Conservation (phyloP, 495 filamentous ascomycete species). For the Symbiotaphrina buchneri region DNA sequence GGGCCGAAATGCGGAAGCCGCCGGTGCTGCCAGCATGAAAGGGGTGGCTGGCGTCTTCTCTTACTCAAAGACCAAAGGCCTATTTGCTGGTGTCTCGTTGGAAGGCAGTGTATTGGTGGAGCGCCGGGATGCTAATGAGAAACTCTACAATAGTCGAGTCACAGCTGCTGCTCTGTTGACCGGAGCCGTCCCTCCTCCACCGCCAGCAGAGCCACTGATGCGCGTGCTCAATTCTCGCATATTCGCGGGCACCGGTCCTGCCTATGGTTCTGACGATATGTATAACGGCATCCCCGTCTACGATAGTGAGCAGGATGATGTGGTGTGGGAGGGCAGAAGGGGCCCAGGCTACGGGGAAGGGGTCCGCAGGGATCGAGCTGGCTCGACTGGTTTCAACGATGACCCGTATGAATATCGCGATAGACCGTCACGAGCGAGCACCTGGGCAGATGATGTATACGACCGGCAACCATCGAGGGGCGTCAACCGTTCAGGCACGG, state of each 20-base stretch:
- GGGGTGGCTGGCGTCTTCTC: conserved; percentile 85
- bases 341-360: conserved; percentile 64
- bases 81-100: conserved; percentile 87
- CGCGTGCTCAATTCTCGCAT: conserved; percentile 60
- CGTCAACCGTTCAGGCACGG: conserved; percentile 24
- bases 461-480: conserved; percentile 33
- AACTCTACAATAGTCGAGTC: conserved; percentile 65
- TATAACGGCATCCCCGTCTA: conserved; percentile 94
- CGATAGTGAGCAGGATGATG: conserved; percentile 67
- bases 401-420: conserved; percentile 41
- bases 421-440: conserved; percentile 42
- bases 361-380: conserved; percentile 31
- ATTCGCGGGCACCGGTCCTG: conserved; percentile 37
- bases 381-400: conserved; percentile 12
- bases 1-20: conserved; percentile 87
- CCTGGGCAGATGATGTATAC: conserved; percentile 82
- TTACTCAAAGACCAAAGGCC: conserved; percentile 90
- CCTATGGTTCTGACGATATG: conserved; percentile 34
- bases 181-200: conserved; percentile 55
- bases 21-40: conserved; percentile 76
- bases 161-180: conserved; percentile 66
- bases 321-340: conserved; percentile 72
- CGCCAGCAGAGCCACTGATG: conserved; percentile 64
- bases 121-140: conserved; percentile 88
- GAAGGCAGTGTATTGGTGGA: conserved; percentile 84